phyloP scores from a whole-genome alignment of 1,139 yeast species.

The Pichia sp. region DNA sequence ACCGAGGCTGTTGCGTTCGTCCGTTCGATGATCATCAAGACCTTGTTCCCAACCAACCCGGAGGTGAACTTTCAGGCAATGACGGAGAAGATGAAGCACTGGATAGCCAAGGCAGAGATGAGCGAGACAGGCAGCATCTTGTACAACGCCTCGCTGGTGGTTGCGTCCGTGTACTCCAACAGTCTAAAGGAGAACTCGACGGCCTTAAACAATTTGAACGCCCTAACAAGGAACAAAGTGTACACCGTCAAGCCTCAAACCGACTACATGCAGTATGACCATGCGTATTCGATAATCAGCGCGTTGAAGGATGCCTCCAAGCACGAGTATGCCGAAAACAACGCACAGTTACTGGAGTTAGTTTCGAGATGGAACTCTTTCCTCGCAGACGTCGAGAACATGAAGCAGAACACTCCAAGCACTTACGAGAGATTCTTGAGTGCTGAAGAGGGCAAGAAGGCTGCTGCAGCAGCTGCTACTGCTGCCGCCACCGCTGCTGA shows the following conservation, averaged over 20 bases:
- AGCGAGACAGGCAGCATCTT: constrained; percentile 13
- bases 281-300: constrained; percentile 22
- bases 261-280: constrained; percentile 19
- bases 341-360: constrained; percentile 7
- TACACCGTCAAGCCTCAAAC: constrained; percentile 11
- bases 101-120: constrained; percentile 16
- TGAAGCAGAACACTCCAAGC: constrained; percentile 4
- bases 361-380: constrained; percentile 12
- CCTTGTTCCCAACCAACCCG: background rate
- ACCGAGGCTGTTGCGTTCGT: constrained; percentile 26
- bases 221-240: constrained; percentile 13
- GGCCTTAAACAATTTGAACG: constrained; percentile 7
- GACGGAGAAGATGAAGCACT: constrained; percentile 16
- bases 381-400: constrained; percentile 7
- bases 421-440: constrained; percentile 10
- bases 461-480: background rate
- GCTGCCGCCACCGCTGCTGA: background rate
- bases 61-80: constrained; percentile 17
- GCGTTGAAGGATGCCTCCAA: constrained; percentile 17
- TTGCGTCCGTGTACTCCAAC: constrained; percentile 17
- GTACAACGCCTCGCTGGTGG: constrained; percentile 13
- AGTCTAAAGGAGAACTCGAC: constrained; percentile 10
- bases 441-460: background rate
- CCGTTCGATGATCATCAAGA: constrained; percentile 22
- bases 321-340: constrained; percentile 2